These are phyloP conservation scores for Paxillus involutus DNA, from an alignment of 768 basidiomycete genomes.

Conservation along the genomic window DNA sequence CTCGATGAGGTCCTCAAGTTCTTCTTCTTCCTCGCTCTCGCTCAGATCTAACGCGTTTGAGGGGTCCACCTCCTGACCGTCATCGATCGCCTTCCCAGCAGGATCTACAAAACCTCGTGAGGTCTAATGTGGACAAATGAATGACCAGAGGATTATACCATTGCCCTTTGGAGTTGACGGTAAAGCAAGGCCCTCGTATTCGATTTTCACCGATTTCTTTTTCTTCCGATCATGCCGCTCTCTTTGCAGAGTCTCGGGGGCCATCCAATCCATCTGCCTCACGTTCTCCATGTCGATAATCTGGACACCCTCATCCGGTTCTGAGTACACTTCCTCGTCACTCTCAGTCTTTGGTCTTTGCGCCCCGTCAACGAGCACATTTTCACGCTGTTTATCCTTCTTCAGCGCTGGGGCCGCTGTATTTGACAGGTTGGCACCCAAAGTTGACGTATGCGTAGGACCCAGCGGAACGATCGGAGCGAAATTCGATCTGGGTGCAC, in stretches of 20 bases:
- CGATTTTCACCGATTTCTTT: conserved; percentile 37
- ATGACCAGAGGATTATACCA: conserved; percentile 26
- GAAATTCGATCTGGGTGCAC: conserved; percentile 56
- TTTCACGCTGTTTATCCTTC: conserved; percentile 38
- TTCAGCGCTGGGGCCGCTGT: conserved; percentile 51
- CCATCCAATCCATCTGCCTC: conserved; percentile 83
- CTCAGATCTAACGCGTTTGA: conserved; percentile 68
- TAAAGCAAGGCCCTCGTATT: conserved; percentile 43
- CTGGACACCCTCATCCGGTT: conserved; percentile 85
- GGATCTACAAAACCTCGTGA: neutral
- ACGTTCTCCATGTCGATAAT: conserved; percentile 84
- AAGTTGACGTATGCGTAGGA: conserved; percentile 32
- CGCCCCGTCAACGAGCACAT: conserved; percentile 21
- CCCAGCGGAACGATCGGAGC: conserved; percentile 47
- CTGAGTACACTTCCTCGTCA: conserved; percentile 76
- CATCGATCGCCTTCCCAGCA: neutral
- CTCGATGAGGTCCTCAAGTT: conserved; percentile 73
- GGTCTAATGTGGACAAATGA: neutral
- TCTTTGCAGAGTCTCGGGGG: conserved; percentile 69
- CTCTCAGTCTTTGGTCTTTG: conserved; percentile 36
- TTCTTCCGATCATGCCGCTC: conserved; percentile 40
- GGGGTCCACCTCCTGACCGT: conserved; percentile 39
- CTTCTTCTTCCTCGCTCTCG: conserved; percentile 77
- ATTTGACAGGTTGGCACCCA: conserved; percentile 51
- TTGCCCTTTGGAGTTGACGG: conserved; percentile 28